Percentiles rank a stretch among this genome's conserved stretches.
Conservation (phyloP, 345 rosid species). For the Psidium friedrichsthalianum region DNA sequence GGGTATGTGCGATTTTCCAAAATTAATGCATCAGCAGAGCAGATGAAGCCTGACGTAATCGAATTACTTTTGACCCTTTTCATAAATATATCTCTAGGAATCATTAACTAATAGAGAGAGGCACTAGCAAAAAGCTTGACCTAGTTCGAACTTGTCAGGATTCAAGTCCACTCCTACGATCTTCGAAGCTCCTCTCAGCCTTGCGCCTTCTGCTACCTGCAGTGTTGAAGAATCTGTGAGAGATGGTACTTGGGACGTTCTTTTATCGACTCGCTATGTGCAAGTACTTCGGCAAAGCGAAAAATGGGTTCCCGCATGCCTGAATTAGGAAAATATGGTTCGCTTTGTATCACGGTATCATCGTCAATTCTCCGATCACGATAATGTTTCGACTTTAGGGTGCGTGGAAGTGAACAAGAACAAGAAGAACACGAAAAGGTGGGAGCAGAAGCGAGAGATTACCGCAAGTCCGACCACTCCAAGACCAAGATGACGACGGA, state of each 20-base stretch:
- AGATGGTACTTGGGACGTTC: neutral
- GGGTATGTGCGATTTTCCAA: neutral
- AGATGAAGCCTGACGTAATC: neutral
- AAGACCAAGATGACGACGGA: conserved; percentile 59
- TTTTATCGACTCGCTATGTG: neutral
- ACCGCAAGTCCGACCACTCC: conserved; percentile 76
- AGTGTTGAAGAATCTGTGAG: neutral
- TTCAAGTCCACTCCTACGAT: conserved; percentile 66
- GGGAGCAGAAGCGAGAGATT: neutral
- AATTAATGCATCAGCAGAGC: neutral
- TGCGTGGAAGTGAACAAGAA: neutral
- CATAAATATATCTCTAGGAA: neutral
- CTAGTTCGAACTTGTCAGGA: conserved; percentile 39
- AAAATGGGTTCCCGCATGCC: neutral
- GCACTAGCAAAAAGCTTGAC: neutral
- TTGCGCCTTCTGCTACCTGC: conserved; percentile 65
- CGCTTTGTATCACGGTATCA: neutral
- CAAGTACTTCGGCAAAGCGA: no score
- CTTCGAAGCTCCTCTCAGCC: conserved; percentile 41
- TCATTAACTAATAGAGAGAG: neutral
- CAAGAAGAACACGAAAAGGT: neutral
- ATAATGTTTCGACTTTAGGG: neutral
- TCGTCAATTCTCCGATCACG: neutral
- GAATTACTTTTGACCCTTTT: neutral
- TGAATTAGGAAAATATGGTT: neutral